Evolutionary conservation across 495 filamentous ascomycete genomes (phyloP), one percentile per base, ranked within the genome.

Genomic region (Rhypophila decipiens): DNA sequence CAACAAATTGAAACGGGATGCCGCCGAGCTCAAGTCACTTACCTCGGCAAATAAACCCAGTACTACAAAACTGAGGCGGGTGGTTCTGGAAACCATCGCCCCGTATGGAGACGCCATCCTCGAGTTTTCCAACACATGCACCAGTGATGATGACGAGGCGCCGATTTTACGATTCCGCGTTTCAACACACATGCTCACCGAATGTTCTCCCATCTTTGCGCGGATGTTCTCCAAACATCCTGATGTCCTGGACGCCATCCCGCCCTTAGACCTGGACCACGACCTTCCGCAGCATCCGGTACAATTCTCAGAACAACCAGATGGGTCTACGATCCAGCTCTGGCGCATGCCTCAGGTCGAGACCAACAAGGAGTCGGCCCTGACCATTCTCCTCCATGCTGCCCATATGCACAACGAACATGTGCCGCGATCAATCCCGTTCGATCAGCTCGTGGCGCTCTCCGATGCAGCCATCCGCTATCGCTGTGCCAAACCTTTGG

Each of bases 301-400:
- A 17, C 49, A 38, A 15, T 53, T 64, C 31, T 33, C 52, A 15
- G 67, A 58, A 39, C n/a, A n/a, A n/a, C 51, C 47, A 15, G 65
- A 68, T 41, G 57, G 62, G 8, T 59, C 51, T 36, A 53, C 56
- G 43, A 60, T 61, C 2, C 57, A 52, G 44, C 41, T 68, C 15
- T 68, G 63, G 33, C 61, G 59, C 2, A 70, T 72, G 68, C 66
- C 66, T 35, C 65, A 70, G 53, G 48, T 57, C 1, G 67, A 70
- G 39, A 50, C 55, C 23, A 67, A 68, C 39, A 55, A 49, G 9
- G 21, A 62, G 21, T 51, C 57, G 5, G 46, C 67, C 1, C 41
- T 72, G 20, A 63, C 59, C 21, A 65, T 64, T 11, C 46, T 72
- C 11, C 67, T 72, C 9, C 61, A 66, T 39, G 67, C 67, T 11